phyloP scores from a whole-genome alignment of 2,329 filamentous ascomycete genomes.

The Trichoderma sp. region DNA sequence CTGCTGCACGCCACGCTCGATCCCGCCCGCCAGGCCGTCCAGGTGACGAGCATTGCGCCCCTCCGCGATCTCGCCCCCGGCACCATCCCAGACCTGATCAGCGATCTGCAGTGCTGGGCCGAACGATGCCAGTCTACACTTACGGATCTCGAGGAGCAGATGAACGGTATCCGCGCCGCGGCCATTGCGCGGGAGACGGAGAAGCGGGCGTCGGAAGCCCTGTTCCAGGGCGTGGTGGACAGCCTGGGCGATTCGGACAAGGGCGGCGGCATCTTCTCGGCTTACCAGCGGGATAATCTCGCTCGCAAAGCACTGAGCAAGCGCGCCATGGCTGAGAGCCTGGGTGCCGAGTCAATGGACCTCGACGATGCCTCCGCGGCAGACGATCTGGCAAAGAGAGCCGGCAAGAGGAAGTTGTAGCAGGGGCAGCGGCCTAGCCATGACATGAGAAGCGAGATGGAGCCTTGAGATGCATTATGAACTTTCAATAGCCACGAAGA shows the following conservation, averaged over 20 bases:
- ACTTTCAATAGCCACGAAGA: constrained; percentile 35
- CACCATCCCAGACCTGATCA: constrained; percentile 68
- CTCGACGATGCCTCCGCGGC: constrained; percentile 55
- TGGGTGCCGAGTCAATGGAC: constrained; percentile 56
- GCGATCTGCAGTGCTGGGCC: constrained; percentile 73
- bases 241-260: constrained; percentile 50
- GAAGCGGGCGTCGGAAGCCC: constrained; percentile 50
- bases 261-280: constrained; percentile 32
- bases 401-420: constrained; percentile 58
- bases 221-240: constrained; percentile 53
- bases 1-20: constrained; percentile 83
- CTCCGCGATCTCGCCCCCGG: constrained; percentile 82
- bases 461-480: constrained; percentile 4
- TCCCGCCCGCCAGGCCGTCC: constrained; percentile 71
- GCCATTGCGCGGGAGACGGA: constrained; percentile 58
- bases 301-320: constrained; percentile 38
- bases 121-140: constrained; percentile 76
- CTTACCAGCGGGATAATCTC: constrained; percentile 34
- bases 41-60: constrained; percentile 78
- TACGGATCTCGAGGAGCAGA: constrained; percentile 73
- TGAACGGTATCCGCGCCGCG: constrained; percentile 63
- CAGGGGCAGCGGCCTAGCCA: not conserved
- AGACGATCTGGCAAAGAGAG: constrained; percentile 54
- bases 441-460: constrained; percentile 25
- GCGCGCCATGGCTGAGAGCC: constrained; percentile 47